phyloP scores from a whole-genome alignment of 2,329 filamentous ascomycete genomes.

The Fusarium avenaceum region DNA sequence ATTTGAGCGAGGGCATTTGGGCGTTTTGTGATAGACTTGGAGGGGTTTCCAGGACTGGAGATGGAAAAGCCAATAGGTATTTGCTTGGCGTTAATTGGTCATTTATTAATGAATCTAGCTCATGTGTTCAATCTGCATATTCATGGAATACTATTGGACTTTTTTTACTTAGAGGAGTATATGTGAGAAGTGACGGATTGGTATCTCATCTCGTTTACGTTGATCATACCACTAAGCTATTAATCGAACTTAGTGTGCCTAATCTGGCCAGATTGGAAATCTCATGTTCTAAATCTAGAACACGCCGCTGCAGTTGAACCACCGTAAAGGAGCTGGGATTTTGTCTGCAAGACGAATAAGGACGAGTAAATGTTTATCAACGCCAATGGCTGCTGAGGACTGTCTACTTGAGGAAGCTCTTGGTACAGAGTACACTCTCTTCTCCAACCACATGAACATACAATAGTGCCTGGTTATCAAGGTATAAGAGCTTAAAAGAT shows the following conservation, averaged over 20 bases:
- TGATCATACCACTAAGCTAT: conserved; percentile 5
- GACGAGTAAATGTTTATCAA: neutral
- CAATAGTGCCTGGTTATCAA: neutral
- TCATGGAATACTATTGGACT: neutral
- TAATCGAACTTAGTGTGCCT: neutral
- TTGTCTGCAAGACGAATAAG: neutral
- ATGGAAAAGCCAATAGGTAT: conserved; percentile 23
- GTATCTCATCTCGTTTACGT: conserved; percentile 13
- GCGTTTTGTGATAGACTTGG: conserved; percentile 38
- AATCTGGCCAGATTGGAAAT: neutral
- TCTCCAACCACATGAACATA: neutral
- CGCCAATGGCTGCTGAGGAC: neutral
- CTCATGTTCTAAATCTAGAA: conserved; percentile 22
- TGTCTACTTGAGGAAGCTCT: neutral
- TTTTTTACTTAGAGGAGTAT: neutral
- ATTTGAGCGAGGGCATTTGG: conserved; percentile 32
- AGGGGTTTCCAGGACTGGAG: conserved; percentile 14
- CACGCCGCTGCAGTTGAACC: conserved; percentile 16
- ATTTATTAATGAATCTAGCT: conserved; percentile 26
- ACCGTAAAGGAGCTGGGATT: conserved; percentile 20
- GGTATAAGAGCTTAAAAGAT: neutral
- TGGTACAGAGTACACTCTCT: neutral
- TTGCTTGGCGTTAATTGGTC: conserved; percentile 34
- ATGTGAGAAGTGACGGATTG: neutral
- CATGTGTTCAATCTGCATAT: conserved; percentile 15